Evolutionary conservation across 139 green algal genomes (phyloP).

Genomic region (Chloropicon primus): DNA sequence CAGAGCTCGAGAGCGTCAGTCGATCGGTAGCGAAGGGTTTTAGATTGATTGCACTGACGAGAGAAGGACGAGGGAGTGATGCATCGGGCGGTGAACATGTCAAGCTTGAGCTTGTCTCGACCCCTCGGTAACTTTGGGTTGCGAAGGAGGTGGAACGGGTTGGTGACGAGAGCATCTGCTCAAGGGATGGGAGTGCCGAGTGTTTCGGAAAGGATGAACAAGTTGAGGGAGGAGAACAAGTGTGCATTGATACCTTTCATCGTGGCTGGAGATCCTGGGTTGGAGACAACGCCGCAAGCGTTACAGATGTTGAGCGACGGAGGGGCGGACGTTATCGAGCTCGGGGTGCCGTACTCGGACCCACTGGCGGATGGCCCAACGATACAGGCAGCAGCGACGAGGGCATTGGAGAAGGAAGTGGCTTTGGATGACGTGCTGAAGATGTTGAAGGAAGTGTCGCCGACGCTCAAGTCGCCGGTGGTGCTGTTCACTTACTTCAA

Average conservation of each 20-base stretch:
- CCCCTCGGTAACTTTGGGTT: no score
- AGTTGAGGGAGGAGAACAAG: conserved; percentile 22
- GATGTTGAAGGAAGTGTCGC: conserved; percentile 24
- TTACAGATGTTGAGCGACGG: conserved; percentile 32
- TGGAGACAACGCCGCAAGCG: conserved; percentile 69
- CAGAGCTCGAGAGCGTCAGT: no score
- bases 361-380: conserved; percentile 88
- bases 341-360: conserved; percentile 89
- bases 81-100: no score
- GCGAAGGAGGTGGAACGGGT: no score
- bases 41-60: no score
- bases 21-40: no score
- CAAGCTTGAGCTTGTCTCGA: no score
- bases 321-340: conserved; percentile 91
- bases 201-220: background rate
- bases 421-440: conserved; percentile 52
- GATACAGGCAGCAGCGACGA: conserved; percentile 56
- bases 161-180: no score
- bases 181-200: background rate
- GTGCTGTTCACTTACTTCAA: conserved; percentile 99
- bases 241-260: conserved; percentile 90
- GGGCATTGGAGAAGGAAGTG: conserved; percentile 60
- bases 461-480: conserved; percentile 62
- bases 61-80: no score
- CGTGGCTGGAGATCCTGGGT: conserved; percentile 81